Evolutionary conservation across 2,329 filamentous ascomycete species (phyloP).

Genomic region (Pyrenophora graminea): DNA sequence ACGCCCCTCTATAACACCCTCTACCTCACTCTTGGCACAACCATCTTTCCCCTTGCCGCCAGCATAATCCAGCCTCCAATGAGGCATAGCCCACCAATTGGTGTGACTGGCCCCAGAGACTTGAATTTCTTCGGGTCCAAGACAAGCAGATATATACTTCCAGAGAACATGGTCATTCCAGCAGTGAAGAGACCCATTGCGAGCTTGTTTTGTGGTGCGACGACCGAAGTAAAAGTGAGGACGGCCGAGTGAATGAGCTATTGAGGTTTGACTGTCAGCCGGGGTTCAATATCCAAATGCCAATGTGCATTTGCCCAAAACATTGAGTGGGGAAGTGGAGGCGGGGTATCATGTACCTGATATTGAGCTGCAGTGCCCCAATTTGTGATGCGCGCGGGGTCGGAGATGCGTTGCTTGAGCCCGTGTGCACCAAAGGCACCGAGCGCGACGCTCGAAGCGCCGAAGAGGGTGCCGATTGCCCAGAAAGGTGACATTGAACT

Average conservation of each 20-base stretch:
- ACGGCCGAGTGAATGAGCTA: slow-evolving; percentile 67
- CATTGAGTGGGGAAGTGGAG: not conserved
- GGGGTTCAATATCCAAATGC: not conserved
- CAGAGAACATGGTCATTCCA: slow-evolving; percentile 70
- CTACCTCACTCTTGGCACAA: slow-evolving; percentile 3
- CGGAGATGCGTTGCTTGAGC: slow-evolving; percentile 63
- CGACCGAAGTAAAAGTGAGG: slow-evolving; percentile 60
- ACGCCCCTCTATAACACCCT: not conserved
- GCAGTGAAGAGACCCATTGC: slow-evolving; percentile 64
- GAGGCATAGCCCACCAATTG: slow-evolving; percentile 65
- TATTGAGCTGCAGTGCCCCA: slow-evolving; percentile 71
- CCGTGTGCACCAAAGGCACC: slow-evolving; percentile 72
- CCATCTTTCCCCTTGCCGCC: slow-evolving; percentile 41
- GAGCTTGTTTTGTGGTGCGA: slow-evolving; percentile 59
- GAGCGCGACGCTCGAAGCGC: slow-evolving; percentile 63
- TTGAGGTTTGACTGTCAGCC: slow-evolving; percentile 42
- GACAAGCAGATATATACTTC: slow-evolving; percentile 66
- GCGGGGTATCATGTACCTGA: slow-evolving; percentile 52
- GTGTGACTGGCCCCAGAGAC: slow-evolving; percentile 66
- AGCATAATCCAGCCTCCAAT: slow-evolving; percentile 66
- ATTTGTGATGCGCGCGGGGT: slow-evolving; percentile 62
- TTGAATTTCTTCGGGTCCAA: slow-evolving; percentile 65
- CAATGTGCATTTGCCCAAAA: not conserved
- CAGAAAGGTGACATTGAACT: slow-evolving; percentile 55
- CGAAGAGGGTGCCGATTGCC: slow-evolving; percentile 66